These are phyloP conservation scores for Camellia sinensis DNA, from an alignment of 148 eudicot genomes.

Conservation along the genomic window DNA sequence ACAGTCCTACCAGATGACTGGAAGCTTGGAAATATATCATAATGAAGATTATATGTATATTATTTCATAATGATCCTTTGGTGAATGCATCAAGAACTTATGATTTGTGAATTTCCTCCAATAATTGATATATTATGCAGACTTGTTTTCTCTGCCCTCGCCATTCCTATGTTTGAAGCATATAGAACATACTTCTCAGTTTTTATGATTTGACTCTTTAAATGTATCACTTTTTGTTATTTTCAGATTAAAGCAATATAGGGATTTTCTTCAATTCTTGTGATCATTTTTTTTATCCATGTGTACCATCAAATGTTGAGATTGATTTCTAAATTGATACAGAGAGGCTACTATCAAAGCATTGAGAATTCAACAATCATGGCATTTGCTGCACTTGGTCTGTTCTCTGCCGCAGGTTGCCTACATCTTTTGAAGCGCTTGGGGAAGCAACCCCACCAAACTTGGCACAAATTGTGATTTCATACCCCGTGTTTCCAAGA, in stretches of 20 bases:
- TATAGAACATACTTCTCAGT: neutral
- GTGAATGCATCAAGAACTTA: constrained; percentile 2
- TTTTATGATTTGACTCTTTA: neutral
- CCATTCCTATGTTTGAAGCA: constrained; percentile 3
- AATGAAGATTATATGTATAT: neutral
- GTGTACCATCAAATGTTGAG: neutral
- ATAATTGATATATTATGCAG: neutral
- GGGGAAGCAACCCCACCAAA: constrained; percentile 76
- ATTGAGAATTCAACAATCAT: constrained; percentile 67
- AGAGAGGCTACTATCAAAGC: constrained; percentile 67
- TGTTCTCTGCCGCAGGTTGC: constrained; percentile 78
- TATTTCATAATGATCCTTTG: neutral
- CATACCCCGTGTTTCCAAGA: neutral
- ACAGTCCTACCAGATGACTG: neutral
- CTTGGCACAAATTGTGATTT: constrained; percentile 54
- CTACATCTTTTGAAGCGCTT: constrained; percentile 60
- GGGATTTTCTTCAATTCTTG: neutral
- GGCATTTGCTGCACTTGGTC: constrained; percentile 62
- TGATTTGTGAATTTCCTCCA: neutral
- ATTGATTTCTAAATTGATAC: constrained; percentile 22
- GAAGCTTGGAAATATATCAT: neutral
- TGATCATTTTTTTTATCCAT: neutral
- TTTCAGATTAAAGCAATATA: neutral
- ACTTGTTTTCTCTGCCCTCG: neutral
- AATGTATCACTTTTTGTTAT: neutral